Percentiles rank a stretch among this genome's conserved stretches.
Conservation (phyloP, 192 early-diverging fungal species). For the Coemansia sp. region DNA sequence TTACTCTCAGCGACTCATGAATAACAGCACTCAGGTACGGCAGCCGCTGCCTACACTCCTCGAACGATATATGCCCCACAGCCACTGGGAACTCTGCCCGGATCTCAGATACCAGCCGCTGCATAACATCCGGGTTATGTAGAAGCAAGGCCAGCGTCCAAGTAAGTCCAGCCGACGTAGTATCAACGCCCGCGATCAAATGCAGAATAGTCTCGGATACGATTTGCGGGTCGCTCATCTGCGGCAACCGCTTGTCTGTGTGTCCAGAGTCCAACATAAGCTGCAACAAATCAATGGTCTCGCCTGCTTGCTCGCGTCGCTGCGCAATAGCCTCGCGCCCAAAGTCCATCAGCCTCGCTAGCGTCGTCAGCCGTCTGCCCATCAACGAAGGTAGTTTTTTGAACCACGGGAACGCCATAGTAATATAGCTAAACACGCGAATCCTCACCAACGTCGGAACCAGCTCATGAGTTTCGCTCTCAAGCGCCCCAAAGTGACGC, state of each 20-base stretch:
- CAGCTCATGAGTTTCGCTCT: conserved; percentile 28
- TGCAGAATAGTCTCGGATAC: conserved; percentile 46
- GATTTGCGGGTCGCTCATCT: conserved; percentile 39
- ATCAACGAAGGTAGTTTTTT: conserved; percentile 22
- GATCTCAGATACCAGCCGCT: conserved; percentile 30
- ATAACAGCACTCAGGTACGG: conserved; percentile 53
- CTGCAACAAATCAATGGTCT: conserved; percentile 29
- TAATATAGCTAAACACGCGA: conserved; percentile 37
- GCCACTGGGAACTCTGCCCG: conserved; percentile 22
- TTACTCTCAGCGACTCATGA: conserved; percentile 48
- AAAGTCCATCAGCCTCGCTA: conserved; percentile 21
- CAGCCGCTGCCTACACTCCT: conserved; percentile 24
- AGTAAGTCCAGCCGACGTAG: conserved; percentile 44
- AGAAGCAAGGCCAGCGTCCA: conserved; percentile 52
- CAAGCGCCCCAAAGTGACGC: conserved; percentile 21
- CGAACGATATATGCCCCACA: conserved; percentile 12
- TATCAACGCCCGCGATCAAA: conserved; percentile 52
- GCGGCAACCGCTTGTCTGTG: neutral
- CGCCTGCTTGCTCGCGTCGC: neutral
- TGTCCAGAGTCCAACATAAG: conserved; percentile 34
- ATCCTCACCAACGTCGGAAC: conserved; percentile 17
- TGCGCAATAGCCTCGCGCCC: conserved; percentile 21
- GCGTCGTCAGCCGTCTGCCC: conserved; percentile 12
- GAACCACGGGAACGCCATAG: conserved; percentile 47
- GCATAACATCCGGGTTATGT: conserved; percentile 36